phyloP scores from a whole-genome alignment of 768 basidiomycete genomes.

The Amanita polypyramis region DNA sequence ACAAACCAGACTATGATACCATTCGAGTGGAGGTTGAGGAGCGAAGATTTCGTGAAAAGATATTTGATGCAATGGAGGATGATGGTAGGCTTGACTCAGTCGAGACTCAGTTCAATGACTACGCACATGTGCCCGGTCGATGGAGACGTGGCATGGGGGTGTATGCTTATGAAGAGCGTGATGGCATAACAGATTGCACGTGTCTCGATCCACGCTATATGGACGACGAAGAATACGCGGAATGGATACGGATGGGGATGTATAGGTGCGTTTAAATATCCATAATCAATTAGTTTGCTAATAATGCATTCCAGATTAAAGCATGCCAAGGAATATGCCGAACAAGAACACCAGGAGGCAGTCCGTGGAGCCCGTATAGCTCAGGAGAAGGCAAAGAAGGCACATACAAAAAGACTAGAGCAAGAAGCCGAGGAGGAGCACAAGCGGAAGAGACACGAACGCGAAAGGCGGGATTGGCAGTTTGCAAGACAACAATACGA shows the following conservation, averaged over 20 bases:
- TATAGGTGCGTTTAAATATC: constrained; percentile 43
- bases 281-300: constrained; percentile 1
- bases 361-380: constrained; percentile 40
- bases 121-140: constrained; percentile 61
- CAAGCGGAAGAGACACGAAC: constrained; percentile 35
- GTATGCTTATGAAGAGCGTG: constrained; percentile 14
- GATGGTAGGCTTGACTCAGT: constrained; percentile 59
- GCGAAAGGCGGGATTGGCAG: constrained; percentile 30
- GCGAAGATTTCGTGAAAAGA: constrained; percentile 55
- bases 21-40: constrained; percentile 52
- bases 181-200: constrained; percentile 26
- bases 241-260: constrained; percentile 83
- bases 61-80: constrained; percentile 63
- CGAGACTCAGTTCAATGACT: constrained; percentile 55
- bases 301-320: constrained; percentile 36
- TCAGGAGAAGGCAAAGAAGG: constrained; percentile 41
- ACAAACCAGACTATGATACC: constrained; percentile 34
- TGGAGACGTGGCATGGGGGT: constrained; percentile 34
- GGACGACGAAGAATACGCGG: constrained; percentile 83
- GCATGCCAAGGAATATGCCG: constrained; percentile 56
- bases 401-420: constrained; percentile 42
- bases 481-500: constrained; percentile 47
- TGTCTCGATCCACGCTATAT: constrained; percentile 39
- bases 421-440: constrained; percentile 43
- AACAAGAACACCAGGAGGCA: constrained; percentile 46